These are phyloP conservation scores for Alternaria gaisen DNA, from an alignment of 2,329 filamentous ascomycete genomes.

Conservation along the genomic window DNA sequence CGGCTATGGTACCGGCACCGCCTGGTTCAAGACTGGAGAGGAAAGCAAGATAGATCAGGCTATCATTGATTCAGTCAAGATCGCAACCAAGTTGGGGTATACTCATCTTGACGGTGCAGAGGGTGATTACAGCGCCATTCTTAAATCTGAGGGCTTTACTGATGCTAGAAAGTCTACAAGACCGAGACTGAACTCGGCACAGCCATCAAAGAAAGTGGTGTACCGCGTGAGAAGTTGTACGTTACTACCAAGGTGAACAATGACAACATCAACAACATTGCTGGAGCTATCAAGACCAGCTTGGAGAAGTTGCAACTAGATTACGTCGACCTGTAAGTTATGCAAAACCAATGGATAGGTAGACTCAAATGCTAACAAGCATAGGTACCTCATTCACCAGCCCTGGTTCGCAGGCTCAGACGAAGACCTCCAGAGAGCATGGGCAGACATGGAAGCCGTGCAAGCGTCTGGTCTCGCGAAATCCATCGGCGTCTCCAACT, in stretches of 20 bases:
- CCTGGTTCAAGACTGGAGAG: slow-evolving; percentile 65
- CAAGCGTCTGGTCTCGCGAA: slow-evolving; percentile 65
- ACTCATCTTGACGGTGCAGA: slow-evolving; percentile 79
- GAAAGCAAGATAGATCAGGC: slow-evolving; percentile 65
- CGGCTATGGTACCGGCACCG: slow-evolving; percentile 76
- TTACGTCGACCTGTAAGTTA: slow-evolving; percentile 67
- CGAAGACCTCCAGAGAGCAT: slow-evolving; percentile 64
- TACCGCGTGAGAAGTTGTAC: slow-evolving; percentile 58
- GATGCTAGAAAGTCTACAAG: slow-evolving; percentile 55
- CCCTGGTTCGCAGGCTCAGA: slow-evolving; percentile 67
- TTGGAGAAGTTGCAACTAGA: slow-evolving; percentile 68
- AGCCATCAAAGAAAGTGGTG: slow-evolving; percentile 57
- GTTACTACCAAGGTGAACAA: slow-evolving; percentile 65
- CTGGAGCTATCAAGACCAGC: slow-evolving; percentile 63
- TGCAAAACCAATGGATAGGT: no score
- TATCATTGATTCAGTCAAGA: slow-evolving; percentile 64
- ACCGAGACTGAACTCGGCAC: slow-evolving; percentile 60
- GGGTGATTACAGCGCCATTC: slow-evolving; percentile 52
- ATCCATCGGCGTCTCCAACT: slow-evolving; percentile 71
- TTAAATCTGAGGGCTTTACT: neutral
- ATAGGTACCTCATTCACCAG: slow-evolving; percentile 68
- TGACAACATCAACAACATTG: slow-evolving; percentile 63
- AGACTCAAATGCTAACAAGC: slow-evolving; percentile 4
- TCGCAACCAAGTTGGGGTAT: slow-evolving; percentile 74
- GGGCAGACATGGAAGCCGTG: slow-evolving; percentile 68